Conservation (phyloP, 768 basidiomycete species). For the Suillus weaverae region DNA sequence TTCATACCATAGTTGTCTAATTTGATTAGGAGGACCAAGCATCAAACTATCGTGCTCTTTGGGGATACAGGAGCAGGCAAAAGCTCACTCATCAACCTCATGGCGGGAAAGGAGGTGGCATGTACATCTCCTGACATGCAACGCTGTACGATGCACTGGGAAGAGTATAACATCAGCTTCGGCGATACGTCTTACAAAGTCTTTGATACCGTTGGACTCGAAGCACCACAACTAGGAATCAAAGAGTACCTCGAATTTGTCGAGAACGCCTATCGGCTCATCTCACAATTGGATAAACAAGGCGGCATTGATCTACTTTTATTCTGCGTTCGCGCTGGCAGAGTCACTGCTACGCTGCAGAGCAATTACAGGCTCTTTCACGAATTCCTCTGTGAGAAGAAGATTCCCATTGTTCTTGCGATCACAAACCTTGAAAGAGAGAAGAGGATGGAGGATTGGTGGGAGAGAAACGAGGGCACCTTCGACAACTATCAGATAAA, state of each 20-base stretch:
- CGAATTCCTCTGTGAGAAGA: conserved; percentile 38
- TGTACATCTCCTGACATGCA: conserved; percentile 25
- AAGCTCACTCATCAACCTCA: conserved; percentile 39
- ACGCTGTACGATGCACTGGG: conserved; percentile 33
- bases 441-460: conserved; percentile 21
- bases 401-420: conserved; percentile 34
- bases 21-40: background rate
- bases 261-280: conserved; percentile 34
- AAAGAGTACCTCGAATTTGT: conserved; percentile 30
- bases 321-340: conserved; percentile 35
- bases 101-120: conserved; percentile 33
- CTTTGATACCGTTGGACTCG: conserved; percentile 36
- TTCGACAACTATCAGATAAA: conserved; percentile 29
- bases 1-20: background rate
- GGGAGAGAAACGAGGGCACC: conserved; percentile 16
- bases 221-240: conserved; percentile 24
- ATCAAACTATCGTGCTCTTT: conserved; percentile 36
- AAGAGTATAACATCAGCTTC: conserved; percentile 27
- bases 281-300: conserved; percentile 31
- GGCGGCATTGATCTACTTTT: conserved; percentile 34
- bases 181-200: conserved; percentile 23
- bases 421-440: conserved; percentile 33
- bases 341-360: conserved; percentile 29
- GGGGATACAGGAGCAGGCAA: conserved; percentile 41
- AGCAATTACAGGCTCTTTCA: conserved; percentile 38